Evolutionary conservation across 106 monocot species (phyloP).

Genomic region (Dendrobium huoshanense): DNA sequence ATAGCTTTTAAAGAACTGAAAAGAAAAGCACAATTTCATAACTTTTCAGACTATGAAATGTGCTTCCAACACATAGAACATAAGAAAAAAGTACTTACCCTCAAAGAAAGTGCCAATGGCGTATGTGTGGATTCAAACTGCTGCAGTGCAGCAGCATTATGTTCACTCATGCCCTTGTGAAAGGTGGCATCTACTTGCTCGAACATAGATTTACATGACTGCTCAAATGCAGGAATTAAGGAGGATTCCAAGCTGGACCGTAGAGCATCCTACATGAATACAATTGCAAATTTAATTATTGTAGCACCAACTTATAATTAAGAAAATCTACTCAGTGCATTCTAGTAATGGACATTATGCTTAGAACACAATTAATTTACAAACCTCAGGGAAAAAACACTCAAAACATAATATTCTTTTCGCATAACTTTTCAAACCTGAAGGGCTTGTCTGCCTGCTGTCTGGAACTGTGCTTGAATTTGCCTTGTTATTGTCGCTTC

Average conservation of each 20-base stretch:
- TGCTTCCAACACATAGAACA: not conserved
- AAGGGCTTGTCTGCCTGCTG: constrained; percentile 78
- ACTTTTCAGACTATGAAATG: not conserved
- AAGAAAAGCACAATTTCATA: not conserved
- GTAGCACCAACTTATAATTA: not conserved
- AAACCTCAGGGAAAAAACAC: not conserved
- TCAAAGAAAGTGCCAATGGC: constrained; percentile 65
- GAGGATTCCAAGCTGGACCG: constrained; percentile 63
- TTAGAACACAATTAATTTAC: not conserved
- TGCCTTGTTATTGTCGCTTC: constrained; percentile 73
- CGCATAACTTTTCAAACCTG: constrained; percentile 42
- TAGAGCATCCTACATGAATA: constrained; percentile 55
- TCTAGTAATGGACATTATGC: not conserved
- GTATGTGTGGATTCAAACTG: constrained; percentile 67
- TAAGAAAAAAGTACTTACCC: constrained; percentile 36
- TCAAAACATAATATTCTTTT: not conserved
- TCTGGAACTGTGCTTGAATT: constrained; percentile 90
- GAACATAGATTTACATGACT: constrained; percentile 85
- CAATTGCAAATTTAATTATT: constrained; percentile 3
- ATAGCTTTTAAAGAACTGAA: not conserved
- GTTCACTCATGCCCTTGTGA: constrained; percentile 87
- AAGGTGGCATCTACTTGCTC: constrained; percentile 85
- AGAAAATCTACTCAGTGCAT: not conserved
- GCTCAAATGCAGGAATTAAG: constrained; percentile 85
- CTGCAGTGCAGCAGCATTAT: constrained; percentile 66